Conservation (phyloP, 2,329 filamentous ascomycete genomes). For the Orbilia ellipsospora region DNA sequence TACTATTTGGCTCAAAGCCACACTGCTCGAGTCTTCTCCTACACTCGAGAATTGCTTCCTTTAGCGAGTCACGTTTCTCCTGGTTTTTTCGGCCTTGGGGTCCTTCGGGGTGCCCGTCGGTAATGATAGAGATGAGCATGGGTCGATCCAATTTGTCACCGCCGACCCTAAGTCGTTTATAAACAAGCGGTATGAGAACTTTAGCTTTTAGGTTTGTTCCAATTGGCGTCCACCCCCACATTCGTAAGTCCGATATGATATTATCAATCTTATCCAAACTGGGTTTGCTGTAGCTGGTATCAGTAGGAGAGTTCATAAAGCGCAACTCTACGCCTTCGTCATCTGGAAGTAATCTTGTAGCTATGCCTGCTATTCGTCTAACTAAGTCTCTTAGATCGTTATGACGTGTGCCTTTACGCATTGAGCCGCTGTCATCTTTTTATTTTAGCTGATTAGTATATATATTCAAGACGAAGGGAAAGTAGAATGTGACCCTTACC, state of each 20-base stretch:
- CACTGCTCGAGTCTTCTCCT: slow-evolving; percentile 8
- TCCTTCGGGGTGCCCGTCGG: slow-evolving; percentile 22
- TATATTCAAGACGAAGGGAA: slow-evolving; percentile 16
- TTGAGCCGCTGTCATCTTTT: slow-evolving; percentile 40
- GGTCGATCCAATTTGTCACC: slow-evolving; percentile 6
- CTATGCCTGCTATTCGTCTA: slow-evolving; percentile 33
- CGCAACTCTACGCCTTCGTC: slow-evolving; percentile 31
- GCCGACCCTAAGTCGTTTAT: slow-evolving; percentile 2
- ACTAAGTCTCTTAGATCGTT: slow-evolving; percentile 29
- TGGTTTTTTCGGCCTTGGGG: slow-evolving; percentile 7
- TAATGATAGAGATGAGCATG: slow-evolving; percentile 26
- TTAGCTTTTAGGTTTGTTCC: slow-evolving; percentile 29
- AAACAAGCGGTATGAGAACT: slow-evolving; percentile 30
- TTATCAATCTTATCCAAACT: slow-evolving; percentile 17
- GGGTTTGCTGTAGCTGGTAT: slow-evolving; percentile 26
- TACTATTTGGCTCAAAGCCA: slow-evolving; percentile 18
- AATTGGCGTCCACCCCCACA: slow-evolving; percentile 34
- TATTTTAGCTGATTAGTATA: slow-evolving; percentile 11
- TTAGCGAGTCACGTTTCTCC: slow-evolving; percentile 26
- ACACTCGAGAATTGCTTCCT: slow-evolving; percentile 28
- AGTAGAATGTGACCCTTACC: slow-evolving; percentile 4
- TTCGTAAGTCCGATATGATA: slow-evolving; percentile 19
- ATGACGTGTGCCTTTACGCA: slow-evolving; percentile 25
- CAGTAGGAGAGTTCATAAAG: slow-evolving; percentile 27
- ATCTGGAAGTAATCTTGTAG: slow-evolving; percentile 26